These are phyloP conservation scores for Cryphonectria parasitica DNA, from an alignment of 2,329 filamentous ascomycete species.

Conservation along the genomic window DNA sequence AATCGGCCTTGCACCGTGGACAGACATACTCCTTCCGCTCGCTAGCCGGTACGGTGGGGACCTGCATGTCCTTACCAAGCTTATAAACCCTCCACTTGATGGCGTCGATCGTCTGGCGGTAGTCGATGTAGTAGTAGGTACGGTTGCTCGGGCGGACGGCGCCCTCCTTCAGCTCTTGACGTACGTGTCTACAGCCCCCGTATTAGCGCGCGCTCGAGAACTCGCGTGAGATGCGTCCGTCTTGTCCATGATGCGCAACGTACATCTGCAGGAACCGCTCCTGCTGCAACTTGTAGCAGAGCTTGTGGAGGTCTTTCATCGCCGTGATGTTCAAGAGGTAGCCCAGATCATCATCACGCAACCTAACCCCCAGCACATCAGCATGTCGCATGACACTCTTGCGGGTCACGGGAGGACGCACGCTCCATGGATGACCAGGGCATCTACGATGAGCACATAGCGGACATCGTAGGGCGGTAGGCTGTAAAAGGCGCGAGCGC, in stretches of 20 bases:
- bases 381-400: slow-evolving; percentile 59
- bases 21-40: slow-evolving; percentile 95
- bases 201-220: slow-evolving; percentile 20
- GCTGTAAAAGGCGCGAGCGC: slow-evolving; percentile 72
- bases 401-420: slow-evolving; percentile 50
- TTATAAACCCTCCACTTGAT: slow-evolving; percentile 94
- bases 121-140: slow-evolving; percentile 97
- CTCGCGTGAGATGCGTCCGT: background rate
- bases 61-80: slow-evolving; percentile 86
- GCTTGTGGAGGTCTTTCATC: slow-evolving; percentile 82
- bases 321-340: slow-evolving; percentile 86
- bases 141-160: slow-evolving; percentile 80
- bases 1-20: slow-evolving; percentile 78
- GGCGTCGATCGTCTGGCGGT: slow-evolving; percentile 89
- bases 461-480: slow-evolving; percentile 68
- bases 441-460: slow-evolving; percentile 83
- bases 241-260: slow-evolving; percentile 36
- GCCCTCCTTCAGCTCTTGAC: slow-evolving; percentile 78
- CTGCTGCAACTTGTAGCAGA: slow-evolving; percentile 82
- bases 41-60: slow-evolving; percentile 74
- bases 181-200: slow-evolving; percentile 60
- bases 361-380: slow-evolving; percentile 66
- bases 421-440: slow-evolving; percentile 79
- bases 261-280: slow-evolving; percentile 85
- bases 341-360: slow-evolving; percentile 86